Evolutionary conservation across 1,284 basidiomycete species (phyloP).

Genomic region (Schizophyllum amplum): DNA sequence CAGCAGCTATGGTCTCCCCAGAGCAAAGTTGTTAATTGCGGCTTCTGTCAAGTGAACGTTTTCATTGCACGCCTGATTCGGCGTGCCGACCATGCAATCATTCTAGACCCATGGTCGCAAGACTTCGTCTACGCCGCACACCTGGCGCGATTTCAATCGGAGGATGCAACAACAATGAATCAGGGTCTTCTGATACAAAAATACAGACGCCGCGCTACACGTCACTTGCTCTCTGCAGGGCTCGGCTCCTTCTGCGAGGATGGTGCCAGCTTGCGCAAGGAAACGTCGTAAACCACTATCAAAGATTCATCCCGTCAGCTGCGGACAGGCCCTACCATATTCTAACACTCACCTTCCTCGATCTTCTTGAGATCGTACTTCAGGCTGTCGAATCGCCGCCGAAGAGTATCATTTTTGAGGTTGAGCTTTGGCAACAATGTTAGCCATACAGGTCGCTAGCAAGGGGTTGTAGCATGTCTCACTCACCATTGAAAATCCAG

Average conservation of each 20-base stretch:
- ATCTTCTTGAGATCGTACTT: slow-evolving; percentile 89
- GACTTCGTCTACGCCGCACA: too few species aligned
- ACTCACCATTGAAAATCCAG: slow-evolving; percentile 73
- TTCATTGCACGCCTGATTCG: too few species aligned
- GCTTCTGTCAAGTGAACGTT: too few species aligned
- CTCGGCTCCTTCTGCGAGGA: not conserved
- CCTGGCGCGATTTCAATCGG: too few species aligned
- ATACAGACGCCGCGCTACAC: too few species aligned
- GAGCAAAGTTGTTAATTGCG: too few species aligned
- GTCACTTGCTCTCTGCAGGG: too few species aligned
- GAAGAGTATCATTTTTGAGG: slow-evolving; percentile 76
- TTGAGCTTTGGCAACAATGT: slow-evolving; percentile 50
- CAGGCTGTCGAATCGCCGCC: slow-evolving; percentile 72
- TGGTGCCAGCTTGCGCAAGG: slow-evolving; percentile 55
- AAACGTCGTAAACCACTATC: slow-evolving; percentile 79
- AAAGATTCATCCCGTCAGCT: slow-evolving; percentile 6
- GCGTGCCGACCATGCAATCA: too few species aligned
- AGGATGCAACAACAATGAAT: too few species aligned
- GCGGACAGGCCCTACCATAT: not conserved
- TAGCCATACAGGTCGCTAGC: slow-evolving; percentile 5
- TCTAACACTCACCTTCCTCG: slow-evolving; percentile 63
- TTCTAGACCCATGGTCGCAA: too few species aligned
- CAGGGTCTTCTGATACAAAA: too few species aligned
- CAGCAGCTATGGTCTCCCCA: too few species aligned
- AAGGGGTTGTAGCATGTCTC: slow-evolving; percentile 2